A percentile compares a stretch with the other conserved stretches of the same genome.
Conservation (phyloP, 148 eudicot genomes). For the Fagopyrum esculentum region DNA sequence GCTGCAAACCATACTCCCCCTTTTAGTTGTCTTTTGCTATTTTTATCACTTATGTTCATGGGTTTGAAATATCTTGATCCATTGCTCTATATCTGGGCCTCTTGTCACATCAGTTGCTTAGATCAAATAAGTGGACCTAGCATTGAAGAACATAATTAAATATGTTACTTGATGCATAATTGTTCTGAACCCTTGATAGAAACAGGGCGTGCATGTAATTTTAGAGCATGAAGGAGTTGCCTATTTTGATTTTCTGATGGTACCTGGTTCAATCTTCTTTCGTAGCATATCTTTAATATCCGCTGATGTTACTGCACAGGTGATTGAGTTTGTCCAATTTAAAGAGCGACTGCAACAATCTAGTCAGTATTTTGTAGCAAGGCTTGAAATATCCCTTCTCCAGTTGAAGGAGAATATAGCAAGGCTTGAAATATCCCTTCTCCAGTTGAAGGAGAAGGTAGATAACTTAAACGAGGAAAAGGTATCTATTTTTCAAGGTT, state of each 20-base stretch:
- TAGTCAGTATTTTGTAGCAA: constrained; percentile 47
- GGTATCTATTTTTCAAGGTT: constrained; percentile 30
- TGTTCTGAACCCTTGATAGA: neutral
- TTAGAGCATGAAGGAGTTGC: neutral
- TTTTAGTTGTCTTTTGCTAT: neutral
- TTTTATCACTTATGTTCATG: neutral
- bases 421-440: constrained; percentile 34
- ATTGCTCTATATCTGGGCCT: neutral
- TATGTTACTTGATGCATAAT: neutral
- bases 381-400: constrained; percentile 35
- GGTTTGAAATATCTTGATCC: neutral
- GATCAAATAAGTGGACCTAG: neutral
- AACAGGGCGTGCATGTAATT: neutral
- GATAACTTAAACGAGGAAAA: constrained; percentile 63
- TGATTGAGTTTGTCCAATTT: too few relatives aligned
- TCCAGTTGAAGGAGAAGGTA: constrained; percentile 67
- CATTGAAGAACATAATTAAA: neutral
- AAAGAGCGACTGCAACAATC: too few relatives aligned
- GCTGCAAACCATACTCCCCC: neutral
- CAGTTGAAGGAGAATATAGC: too few relatives aligned
- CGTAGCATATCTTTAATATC: too few relatives aligned
- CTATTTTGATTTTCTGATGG: too few relatives aligned
- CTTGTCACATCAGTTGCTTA: neutral
- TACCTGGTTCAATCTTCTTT: too few relatives aligned
- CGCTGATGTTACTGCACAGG: too few relatives aligned